Base-by-base conservation (phyloP, 768 basidiomycete genomes). In the Austroboletus festivus region DNA sequence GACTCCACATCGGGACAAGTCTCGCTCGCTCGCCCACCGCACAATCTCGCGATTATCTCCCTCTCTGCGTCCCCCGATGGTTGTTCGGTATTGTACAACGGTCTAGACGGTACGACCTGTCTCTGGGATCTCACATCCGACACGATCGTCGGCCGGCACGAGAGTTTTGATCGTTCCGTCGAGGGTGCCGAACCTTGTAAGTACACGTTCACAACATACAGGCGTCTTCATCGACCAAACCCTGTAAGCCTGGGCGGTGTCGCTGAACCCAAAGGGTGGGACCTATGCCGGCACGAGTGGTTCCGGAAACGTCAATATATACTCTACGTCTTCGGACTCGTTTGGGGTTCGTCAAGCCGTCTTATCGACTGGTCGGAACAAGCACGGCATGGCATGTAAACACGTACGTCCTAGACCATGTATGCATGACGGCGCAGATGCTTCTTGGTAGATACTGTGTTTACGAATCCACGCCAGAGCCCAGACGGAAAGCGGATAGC, bases 401-500 rank as follows among this genome's bases (percentile, higher is more conserved):
- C 76, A 89, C 70, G 86, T 89, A 64, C 48, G 81, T 76, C 44
- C 22, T 26, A 34, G 19, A 34, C 37, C 44, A 37, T 48, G 23
- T 40, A 24, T 43, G 35, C 44, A 21, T 16, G 20, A 41, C 20
- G 21, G 26, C 18, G 37, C 44, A 38, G 46, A 51, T 47, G 34
- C 45, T 19, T 33, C 38, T 24, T 21, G 22, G 47, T 26, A 41
- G 38, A 38, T 30, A 26, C 23, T n/a, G n/a, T n/a, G n/a, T n/a
- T n/a, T n/a, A n/a, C n/a, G n/a, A n/a, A n/a, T n/a, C n/a, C n/a
- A n/a, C n/a, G n/a, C n/a, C n/a, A 95, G 93, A 93, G 89, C 57
- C 92, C 93, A 13, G 90, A 95, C 60, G 93, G 93, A 35, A 77
- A 77, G 54, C 80, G 82, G 37, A 68, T 97, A 40, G 93, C 89